Evolutionary conservation across 208 protist species (phyloP), one percentile per base, ranked within the genome.

Genomic region (Endotrypanum monterogeii): DNA sequence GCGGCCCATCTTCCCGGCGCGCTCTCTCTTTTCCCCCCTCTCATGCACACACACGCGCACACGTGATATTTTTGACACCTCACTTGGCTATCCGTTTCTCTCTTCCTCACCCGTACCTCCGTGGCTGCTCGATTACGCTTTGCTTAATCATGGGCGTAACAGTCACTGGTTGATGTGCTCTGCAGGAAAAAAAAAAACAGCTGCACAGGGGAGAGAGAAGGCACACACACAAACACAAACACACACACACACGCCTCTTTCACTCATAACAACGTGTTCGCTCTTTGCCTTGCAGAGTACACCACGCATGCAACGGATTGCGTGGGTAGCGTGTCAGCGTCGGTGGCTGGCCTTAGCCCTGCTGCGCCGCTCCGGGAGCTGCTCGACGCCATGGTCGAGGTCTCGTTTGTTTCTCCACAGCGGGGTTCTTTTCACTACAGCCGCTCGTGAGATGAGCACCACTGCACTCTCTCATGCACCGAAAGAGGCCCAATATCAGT

Each of bases 401-500:
- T 12, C n/a, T 16, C 9, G 23, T 23, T 35, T 11, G 41, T 5
- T 55, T 44, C 39, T 35, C 44, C 46, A 18, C 14, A 51, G 11
- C 48, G 51, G 56, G 8, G 20, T 55, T 18, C n/a, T 51, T 14
- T 12, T 60, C 55, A 81, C 66, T 16, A 16, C n/a, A 5, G 20
- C 66, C 0, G n/a, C 56, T 12, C 74, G 73, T 11, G 50, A 75
- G 23, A 50, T 86, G 18, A 73, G 83, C 65, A 35, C 58, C 28
- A 84, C 84, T 9, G n/a, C 46, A 1, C 35, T 48, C 9, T 2
- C 4, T 9, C 28, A 63, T 2, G 80, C 78, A 7, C 68, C 80
- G 30, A 79, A 78, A 37, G 62, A 74, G 9, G 62, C 86, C 0
- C 72, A 72, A 7, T 96, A 93, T 65, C 89, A 94, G 62, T 97